A percentile compares a stretch with the other conserved stretches of the same genome.
These are phyloP conservation scores for Syncephalastrum monosporum DNA, from an alignment of 371 early-diverging fungal species.

Conservation along the genomic window DNA sequence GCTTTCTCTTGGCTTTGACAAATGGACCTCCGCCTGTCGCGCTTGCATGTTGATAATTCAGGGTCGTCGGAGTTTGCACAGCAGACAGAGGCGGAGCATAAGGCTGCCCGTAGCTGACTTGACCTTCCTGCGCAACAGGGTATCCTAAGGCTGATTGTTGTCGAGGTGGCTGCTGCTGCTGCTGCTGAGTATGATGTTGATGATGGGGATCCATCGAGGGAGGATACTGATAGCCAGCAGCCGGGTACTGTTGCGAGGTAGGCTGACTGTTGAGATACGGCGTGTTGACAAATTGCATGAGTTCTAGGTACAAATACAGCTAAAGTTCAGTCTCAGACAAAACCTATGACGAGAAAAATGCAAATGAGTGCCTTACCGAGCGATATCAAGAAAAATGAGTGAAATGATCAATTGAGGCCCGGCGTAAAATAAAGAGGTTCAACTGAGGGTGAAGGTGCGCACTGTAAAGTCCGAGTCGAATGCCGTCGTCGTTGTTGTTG, in stretches of 20 bases:
- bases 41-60: slow-evolving; percentile 3
- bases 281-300: slow-evolving; percentile 35
- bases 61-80: slow-evolving; percentile 4
- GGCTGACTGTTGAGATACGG: slow-evolving; percentile 32
- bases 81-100: background rate
- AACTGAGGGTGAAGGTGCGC: no score
- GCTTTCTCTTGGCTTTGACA: slow-evolving; percentile 49
- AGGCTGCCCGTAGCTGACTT: slow-evolving; percentile 3
- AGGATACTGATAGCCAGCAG: background rate
- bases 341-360: no score
- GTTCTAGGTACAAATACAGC: no score
- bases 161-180: slow-evolving; percentile 15
- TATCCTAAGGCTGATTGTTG: slow-evolving; percentile 19
- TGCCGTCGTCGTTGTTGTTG: no score
- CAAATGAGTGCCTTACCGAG: no score
- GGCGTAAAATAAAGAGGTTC: no score
- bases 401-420: no score
- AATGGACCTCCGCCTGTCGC: slow-evolving; percentile 11
- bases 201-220: slow-evolving; percentile 11
- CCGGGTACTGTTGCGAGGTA: slow-evolving; percentile 16
- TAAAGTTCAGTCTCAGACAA: no score
- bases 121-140: slow-evolving; percentile 18
- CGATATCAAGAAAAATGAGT: no score
- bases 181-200: slow-evolving; percentile 15
- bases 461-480: no score